Percentiles rank a stretch among this genome's conserved stretches.
Conservation (phyloP, 2,329 filamentous ascomycete genomes). For the Fusarium sp. region DNA sequence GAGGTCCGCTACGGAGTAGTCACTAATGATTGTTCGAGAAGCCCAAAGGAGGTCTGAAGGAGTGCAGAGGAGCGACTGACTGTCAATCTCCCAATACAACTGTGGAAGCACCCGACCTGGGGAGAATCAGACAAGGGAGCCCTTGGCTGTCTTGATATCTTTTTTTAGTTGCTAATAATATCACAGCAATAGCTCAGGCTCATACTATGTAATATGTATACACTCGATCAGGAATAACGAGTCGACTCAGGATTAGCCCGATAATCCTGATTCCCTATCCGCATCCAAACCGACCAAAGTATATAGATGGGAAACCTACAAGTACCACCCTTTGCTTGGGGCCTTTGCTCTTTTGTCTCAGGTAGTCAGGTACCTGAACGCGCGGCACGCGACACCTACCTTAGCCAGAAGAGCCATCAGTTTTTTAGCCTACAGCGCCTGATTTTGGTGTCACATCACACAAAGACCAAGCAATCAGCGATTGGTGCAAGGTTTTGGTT, state of each 20-base stretch:
- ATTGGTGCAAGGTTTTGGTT: not conserved
- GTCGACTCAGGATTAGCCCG: not conserved
- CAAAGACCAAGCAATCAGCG: not conserved
- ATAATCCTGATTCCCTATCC: not conserved
- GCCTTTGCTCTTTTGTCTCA: slow-evolving; percentile 2
- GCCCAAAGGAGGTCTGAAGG: not conserved
- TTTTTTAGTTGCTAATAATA: not conserved
- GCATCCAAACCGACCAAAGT: not conserved
- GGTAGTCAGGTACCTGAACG: slow-evolving; percentile 25
- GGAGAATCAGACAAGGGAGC: slow-evolving; percentile 1
- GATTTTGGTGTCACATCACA: not conserved
- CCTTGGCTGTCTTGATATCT: not conserved
- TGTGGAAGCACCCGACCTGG: slow-evolving; percentile 19
- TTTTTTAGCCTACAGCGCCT: not conserved
- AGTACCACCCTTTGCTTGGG: not conserved
- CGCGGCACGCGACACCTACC: slow-evolving; percentile 29
- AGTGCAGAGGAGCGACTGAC: slow-evolving; percentile 27
- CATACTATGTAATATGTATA: not conserved
- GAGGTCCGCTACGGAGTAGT: not conserved
- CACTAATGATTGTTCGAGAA: slow-evolving; percentile 1
- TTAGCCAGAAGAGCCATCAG: not conserved
- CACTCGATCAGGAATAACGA: not conserved
- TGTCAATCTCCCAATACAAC: not conserved
- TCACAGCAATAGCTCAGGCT: not conserved
- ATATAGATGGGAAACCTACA: not conserved